Percentiles rank a stretch among this genome's conserved stretches.
These are phyloP conservation scores for Annulohypoxylon nitens DNA, from an alignment of 495 filamentous ascomycete species.

Conservation along the genomic window DNA sequence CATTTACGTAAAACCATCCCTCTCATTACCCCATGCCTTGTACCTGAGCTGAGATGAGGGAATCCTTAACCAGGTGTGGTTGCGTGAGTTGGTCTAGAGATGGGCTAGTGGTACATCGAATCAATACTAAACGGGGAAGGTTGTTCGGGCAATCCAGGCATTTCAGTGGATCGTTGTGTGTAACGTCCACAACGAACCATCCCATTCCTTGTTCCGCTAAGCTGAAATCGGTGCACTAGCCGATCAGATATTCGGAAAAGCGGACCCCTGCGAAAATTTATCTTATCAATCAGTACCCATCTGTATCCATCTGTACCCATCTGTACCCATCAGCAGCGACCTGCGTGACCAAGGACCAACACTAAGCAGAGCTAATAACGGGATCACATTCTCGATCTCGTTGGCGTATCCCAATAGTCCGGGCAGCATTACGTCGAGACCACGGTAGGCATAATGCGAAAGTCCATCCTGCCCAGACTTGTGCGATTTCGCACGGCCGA, in stretches of 20 bases:
- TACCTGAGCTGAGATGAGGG: slow-evolving; percentile 38
- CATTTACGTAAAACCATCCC: slow-evolving; percentile 39
- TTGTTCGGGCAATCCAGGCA: slow-evolving; percentile 42
- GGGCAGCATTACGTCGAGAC: slow-evolving; percentile 28
- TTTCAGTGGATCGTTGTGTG: not conserved
- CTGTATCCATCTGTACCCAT: slow-evolving; percentile 35
- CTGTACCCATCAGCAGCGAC: slow-evolving; percentile 37
- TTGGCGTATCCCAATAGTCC: slow-evolving; percentile 27
- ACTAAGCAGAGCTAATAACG: slow-evolving; percentile 26
- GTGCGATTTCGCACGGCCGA: slow-evolving; percentile 32
- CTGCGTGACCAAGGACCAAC: slow-evolving; percentile 35
- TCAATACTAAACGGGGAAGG: slow-evolving; percentile 36
- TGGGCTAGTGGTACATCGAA: slow-evolving; percentile 7
- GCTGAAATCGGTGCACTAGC: slow-evolving; percentile 29
- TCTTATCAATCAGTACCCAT: slow-evolving; percentile 48
- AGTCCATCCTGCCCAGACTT: slow-evolving; percentile 11
- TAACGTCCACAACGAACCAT: not conserved
- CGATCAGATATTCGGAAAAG: slow-evolving; percentile 27
- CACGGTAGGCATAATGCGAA: slow-evolving; percentile 24
- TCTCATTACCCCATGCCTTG: slow-evolving; percentile 1
- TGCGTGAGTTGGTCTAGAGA: slow-evolving; percentile 7
- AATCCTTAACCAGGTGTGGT: slow-evolving; percentile 24
- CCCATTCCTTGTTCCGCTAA: slow-evolving; percentile 1
- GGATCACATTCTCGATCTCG: slow-evolving; percentile 31
- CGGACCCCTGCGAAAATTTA: slow-evolving; percentile 38